Evolutionary conservation across 208 protist species (phyloP), one percentile per base, ranked within the genome.

Genomic region (Jaenimonas drosophilae): DNA sequence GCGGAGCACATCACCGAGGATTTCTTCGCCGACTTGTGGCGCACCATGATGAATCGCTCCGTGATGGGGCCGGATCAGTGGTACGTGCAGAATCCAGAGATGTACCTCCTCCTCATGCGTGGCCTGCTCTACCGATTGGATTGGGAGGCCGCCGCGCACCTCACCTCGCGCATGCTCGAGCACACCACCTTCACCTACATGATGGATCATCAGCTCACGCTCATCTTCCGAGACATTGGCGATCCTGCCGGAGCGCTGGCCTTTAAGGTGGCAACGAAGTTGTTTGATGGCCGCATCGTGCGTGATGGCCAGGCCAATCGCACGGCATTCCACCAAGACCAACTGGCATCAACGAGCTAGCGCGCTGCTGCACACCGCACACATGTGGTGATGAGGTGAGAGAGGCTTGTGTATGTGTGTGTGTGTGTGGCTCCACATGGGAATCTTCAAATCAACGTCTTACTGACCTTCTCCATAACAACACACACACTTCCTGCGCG

Each of bases 221-320:
- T 50, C 2, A 88, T 93, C 49, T 93, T 93, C 55, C 54, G 46
- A 16, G 79, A 89, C 42, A 85, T 89, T 34, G 85, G 85, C 17
- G 85, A 93, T 46, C 85, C 85, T 0, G 64, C 77, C 12, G 85
- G 85, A 1, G 84, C 66, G 41, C 47, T 93, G 14, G 71, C 77
- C 11, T 93, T 93, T 55, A 93, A 93, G 53, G 78, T 89, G 11
- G 85, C 85, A 21, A 84, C 85, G 27, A 84, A 86, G 56, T 59
- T 90, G 25, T 89, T 90, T 54, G 85, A 93, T 44, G 85, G 80
- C 50, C 79, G 80, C 58, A 93, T 93, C 53, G 57, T 71, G 3
- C 62, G 66, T 20, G 74, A 92, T 49, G 76, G 78, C 3, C 78
- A 80, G 54, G 56, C 54, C 21, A 79, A 78, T 44, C 67, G 77